Evolutionary conservation across 805 yeast genomes (phyloP), one percentile per base, ranked within the genome.

Genomic region (Brettanomyces naardenensis): DNA sequence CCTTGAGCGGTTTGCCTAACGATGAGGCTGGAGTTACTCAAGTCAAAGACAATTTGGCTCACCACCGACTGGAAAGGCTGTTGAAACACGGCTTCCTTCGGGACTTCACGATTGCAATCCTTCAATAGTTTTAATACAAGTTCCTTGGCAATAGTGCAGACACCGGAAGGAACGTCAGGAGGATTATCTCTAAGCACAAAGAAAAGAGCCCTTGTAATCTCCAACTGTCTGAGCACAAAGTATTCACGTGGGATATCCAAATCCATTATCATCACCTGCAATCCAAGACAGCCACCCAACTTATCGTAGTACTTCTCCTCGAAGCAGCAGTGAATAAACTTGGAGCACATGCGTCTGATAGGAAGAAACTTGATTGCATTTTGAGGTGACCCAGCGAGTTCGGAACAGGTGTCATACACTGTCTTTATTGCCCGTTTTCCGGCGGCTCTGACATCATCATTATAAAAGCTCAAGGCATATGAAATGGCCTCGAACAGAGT

Each of bases 111-210:
- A 53, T 84, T 85, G 49, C 95, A 87, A 5, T 73, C 75, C 25
- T 62, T 68, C 27, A 94, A 58, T 15, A 88, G 66, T 36, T 73
- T 70, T 40, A 79, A 59, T 5, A 87, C 77, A 43, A 92, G 64
- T 2, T 69, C 69, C 43, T 77, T 75, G 0, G 97, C 95, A 41
- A 75, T 71, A 2, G 71, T 72, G 28, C 87, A 68, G 11, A 90
- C 95, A 43, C 72, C 77, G 33, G 76, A 70, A 1, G 97, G 97
- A 2, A 90, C 92, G 33, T 89, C 94, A 2, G 78, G 70, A 0
- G 95, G 89, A 0, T 94, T 81, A 51, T 92, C 99, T 52, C 95
- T 75, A 43, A 90, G 65, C 3, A 90, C 95, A 60, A 88, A 94
- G 46, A 90, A 78, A 57, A 92, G 72, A 0, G 96, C 87, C 33